Base-by-base conservation (phyloP, 202 grass and related monocot genomes). In the Setaria viridis region DNA sequence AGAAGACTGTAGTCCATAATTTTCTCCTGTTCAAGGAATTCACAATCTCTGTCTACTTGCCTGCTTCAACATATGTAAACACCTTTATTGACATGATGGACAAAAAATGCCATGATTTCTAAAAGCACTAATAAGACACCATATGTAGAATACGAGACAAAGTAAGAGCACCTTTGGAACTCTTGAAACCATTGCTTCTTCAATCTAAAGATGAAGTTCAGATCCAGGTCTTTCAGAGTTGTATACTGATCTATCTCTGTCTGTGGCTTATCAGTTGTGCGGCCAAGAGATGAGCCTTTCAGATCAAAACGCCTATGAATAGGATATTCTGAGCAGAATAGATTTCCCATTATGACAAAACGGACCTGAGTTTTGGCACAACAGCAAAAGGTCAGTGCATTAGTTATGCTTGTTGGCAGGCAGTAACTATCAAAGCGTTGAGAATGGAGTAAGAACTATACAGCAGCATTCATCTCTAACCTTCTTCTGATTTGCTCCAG, bases 1-100 rank as follows among this genome's bases (percentile, higher is more conserved):
- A 99, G 74, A 56, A 99, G 94, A 67, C 97, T 99, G 80, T 99
- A 99, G 87, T 99, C 97, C 97, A 99, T 99, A 64, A 99, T 97
- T 80, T 89, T 97, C 80, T 97, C 94, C 72, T 96, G 94, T 90
- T 99, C 92, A 85, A 99, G 97, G 81, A 99, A 99, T 49, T 94
- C 97, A 5, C 92, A 97, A 87, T 99, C 97, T 80, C 39, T 99
- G 67, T 99, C 94, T 17, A 99, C 84, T 93, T 99, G 97, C 90
- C 97, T 99, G 89, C 65, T 77, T 88, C 45, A 84, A 80, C 6
- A 85, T 12, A 82, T 62, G 63, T 67, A 77, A 84, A 84, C 20
- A 53, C 48, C 48, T 81, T 78, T 55, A 86, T 84, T 82, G 74
- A 82, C 54, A 74, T 79, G 47, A 75, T 49, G 79, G 56, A 66